Evolutionary conservation across 129 eudicot species (phyloP), one percentile per base, ranked within the genome.

Genomic region (Helichrysum umbraculigerum): DNA sequence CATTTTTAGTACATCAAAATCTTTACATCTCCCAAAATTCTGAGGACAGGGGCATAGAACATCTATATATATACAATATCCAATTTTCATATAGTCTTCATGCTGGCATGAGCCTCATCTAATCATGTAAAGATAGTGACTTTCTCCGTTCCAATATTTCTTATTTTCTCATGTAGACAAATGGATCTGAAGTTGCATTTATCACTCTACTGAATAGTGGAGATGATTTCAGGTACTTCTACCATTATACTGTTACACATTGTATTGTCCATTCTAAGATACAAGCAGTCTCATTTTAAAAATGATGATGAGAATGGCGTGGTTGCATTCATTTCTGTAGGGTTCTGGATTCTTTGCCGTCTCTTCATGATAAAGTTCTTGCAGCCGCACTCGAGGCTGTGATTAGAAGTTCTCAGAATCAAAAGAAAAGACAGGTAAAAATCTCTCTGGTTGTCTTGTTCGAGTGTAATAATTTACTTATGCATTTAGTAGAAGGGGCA

Each of bases 341-440:
- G 85, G 83, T 85, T 65, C 87, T 85, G 22, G 97, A 93, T 73
- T 87, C 91, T 59, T 86, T 91, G 78, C 98, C 98, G 56, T 80
- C 72, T 81, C 97, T 93, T 85, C 98, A 91, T 67, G 98, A 93
- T 86, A 86, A 91, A 87, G 98, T 88, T 75, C 88, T 93, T 74
- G 97, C 98, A 74, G 93, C 97, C 76, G 97, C 98, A 17, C 84
- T 91, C 19, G 88, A 86, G 72, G 93, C 96, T 72, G 93, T 93
- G 39, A 78, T 91, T 52, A 74, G 61, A 81, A 79, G 85, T 73
- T 87, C 96, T 60, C 76, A 75, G 7, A 85, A 77, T 70, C 81
- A 81, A 25, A 91, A 83, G 87, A 93, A 86, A 72, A 89, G 86
- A 70, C 86, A 85, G 95, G 96, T 91, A 28, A 47, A 39, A 70